Base-by-base conservation (phyloP, 1,139 yeast genomes). In the Hyphopichia khmerensis region DNA sequence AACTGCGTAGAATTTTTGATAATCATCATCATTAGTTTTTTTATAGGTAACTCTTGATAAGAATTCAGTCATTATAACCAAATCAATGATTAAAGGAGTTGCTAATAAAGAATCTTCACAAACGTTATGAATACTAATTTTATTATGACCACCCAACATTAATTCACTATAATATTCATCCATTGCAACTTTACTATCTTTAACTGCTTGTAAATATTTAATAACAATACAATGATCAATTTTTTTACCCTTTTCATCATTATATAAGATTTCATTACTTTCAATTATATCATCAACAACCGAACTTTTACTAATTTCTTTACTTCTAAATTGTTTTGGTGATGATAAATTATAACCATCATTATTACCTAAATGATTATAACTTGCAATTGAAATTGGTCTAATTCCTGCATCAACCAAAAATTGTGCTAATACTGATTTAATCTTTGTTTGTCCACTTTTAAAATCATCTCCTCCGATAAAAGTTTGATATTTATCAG, bases 381-480 rank as follows among this genome's bases (percentile, higher is more conserved):
- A 91, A 19, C 96, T 88, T 33, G 97, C 97, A 64, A 91, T 87
- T 26, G 96, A 89, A 38, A 87, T 75, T 36, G 97, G 97, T 69
- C 88, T 86, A 66, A 91, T 91, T 73, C 98, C 98, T 38, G 98
- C 98, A 66, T 91, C 98, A 46, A 91, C 97, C 57, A 91, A 77
- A 66, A 85, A 91, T 72, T 91, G 97, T 18, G 97, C 96, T 67
- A 91, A 77, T 21, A 91, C 98, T 19, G 96, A 89, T 74, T 91
- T 91, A 60, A 91, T 72, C 72, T 91, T 91, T 51, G 98, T 91
- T 75, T 91, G 98, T 47, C 98, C 98, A 58, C 93, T 82, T 77
- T 91, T 91, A 79, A 91, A 91, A 69, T 91, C 98, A 66, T 91
- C 98, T 59, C 98, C 98, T 47, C 96, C 98, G 60, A 91, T 89